These are phyloP conservation scores for Xylaria sp. DNA, from an alignment of 2,329 filamentous ascomycete genomes.

Conservation along the genomic window DNA sequence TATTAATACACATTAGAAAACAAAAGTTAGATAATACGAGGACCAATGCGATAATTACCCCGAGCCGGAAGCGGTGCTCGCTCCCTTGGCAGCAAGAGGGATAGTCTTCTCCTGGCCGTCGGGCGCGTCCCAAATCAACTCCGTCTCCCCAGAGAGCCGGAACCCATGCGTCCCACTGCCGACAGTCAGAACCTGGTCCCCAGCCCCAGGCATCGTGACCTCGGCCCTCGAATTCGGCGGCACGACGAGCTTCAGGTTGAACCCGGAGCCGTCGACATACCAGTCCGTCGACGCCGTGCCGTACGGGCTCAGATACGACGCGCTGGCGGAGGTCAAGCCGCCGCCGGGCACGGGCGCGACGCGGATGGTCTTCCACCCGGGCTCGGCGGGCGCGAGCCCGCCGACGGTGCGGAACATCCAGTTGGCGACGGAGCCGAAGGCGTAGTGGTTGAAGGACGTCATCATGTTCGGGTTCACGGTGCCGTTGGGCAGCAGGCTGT, in stretches of 20 bases:
- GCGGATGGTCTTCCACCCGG: conserved; percentile 55
- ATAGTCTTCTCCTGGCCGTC: neutral
- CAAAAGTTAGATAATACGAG: neutral
- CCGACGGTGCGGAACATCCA: conserved; percentile 60
- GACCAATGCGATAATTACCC: neutral
- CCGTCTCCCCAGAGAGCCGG: conserved; percentile 23
- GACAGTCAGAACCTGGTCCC: conserved; percentile 30
- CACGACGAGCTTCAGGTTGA: conserved; percentile 40
- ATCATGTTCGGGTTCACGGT: conserved; percentile 58
- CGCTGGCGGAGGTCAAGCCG: conserved; percentile 51
- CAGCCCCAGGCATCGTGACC: conserved; percentile 39
- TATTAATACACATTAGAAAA: neutral
- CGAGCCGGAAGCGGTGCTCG: neutral
- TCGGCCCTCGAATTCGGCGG: conserved; percentile 45
- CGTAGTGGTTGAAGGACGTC: conserved; percentile 64
- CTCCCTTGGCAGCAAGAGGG: neutral
- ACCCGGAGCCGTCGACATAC: conserved; percentile 42
- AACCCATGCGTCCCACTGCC: conserved; percentile 45
- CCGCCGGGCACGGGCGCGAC: conserved; percentile 53
- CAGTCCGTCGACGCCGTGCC: conserved; percentile 49
- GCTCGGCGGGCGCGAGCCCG: conserved; percentile 54
- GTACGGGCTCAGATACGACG: conserved; percentile 50
- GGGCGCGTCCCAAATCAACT: neutral
- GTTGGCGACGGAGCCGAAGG: conserved; percentile 60
- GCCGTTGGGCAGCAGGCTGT: conserved; percentile 58